Conservation (phyloP, 2,329 filamentous ascomycete species). For the Ceratocystis alfenasii region DNA sequence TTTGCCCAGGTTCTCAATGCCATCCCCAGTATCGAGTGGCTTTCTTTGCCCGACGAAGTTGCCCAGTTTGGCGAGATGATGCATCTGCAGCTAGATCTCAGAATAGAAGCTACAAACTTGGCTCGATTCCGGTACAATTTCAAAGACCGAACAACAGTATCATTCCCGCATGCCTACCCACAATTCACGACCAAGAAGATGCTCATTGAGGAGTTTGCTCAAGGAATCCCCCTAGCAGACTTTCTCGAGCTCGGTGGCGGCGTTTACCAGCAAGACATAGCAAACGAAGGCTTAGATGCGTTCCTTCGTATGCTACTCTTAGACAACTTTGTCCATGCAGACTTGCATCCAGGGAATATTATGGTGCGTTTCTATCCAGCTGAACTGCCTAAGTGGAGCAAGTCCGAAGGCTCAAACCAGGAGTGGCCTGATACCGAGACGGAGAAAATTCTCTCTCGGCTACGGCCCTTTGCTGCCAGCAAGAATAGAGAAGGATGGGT, state of each 20-base stretch:
- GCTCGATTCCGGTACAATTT: constrained; percentile 83
- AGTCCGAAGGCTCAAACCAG: constrained; percentile 30
- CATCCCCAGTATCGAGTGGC: constrained; percentile 92
- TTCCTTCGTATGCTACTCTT: constrained; percentile 94
- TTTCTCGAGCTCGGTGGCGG: constrained; percentile 89
- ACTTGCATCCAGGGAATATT: constrained; percentile 94
- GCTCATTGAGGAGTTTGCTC: constrained; percentile 87
- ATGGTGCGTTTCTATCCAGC: constrained; percentile 98
- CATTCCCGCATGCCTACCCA: constrained; percentile 88
- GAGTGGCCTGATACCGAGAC: constrained; percentile 61
- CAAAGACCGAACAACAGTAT: constrained; percentile 77
- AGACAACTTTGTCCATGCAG: constrained; percentile 95
- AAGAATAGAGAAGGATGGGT: constrained; percentile 60
- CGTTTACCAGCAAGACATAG: constrained; percentile 85
- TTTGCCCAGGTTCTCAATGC: constrained; percentile 75
- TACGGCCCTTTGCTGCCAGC: constrained; percentile 56
- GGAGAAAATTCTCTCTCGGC: constrained; percentile 68
- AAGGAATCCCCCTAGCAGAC: constrained; percentile 79
- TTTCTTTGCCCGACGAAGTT: constrained; percentile 91
- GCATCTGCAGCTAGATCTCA: constrained; percentile 87
- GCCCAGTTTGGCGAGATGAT: constrained; percentile 96
- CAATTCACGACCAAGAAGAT: constrained; percentile 89
- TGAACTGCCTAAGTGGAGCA: constrained; percentile 46
- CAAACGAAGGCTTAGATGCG: constrained; percentile 85
- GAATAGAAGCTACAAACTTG: constrained; percentile 87